Conservation (phyloP, 371 early-diverging fungal species). For the Zychaea mexicana region DNA sequence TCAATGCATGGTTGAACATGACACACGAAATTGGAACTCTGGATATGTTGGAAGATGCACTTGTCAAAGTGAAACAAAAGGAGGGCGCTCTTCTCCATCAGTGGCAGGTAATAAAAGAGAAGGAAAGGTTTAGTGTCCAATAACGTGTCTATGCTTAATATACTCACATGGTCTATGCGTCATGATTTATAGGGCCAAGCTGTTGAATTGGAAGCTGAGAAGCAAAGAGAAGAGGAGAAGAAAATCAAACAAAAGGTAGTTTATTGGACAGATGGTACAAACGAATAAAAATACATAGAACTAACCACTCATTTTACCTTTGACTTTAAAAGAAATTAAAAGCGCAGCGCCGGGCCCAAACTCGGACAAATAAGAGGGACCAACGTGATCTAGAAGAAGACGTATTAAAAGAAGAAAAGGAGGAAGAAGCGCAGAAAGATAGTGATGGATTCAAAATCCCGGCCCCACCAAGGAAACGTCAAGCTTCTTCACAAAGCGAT, state of each 20-base stretch:
- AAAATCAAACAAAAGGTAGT: conserved; percentile 13
- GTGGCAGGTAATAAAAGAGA: conserved; percentile 25
- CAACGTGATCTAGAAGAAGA: not conserved
- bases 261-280: not conserved
- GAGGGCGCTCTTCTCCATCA: conserved; percentile 24
- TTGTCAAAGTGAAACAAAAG: conserved; percentile 29
- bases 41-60: conserved; percentile 22
- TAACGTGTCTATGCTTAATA: too few species aligned
- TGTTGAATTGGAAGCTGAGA: conserved; percentile 7
- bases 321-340: conserved; percentile 26
- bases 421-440: not conserved
- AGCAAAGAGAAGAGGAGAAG: conserved; percentile 11
- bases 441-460: conserved; percentile 20
- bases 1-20: conserved; percentile 48
- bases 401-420: not conserved
- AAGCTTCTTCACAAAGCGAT: not conserved
- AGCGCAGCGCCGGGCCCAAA: conserved; percentile 23
- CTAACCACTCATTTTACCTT: too few species aligned
- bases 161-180: too few species aligned
- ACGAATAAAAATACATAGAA: not conserved
- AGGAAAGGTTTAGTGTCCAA: not conserved
- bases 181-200: conserved; percentile 5
- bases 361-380: not conserved
- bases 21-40: conserved; percentile 54
- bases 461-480: not conserved